Evolutionary conservation across 768 basidiomycete genomes (phyloP), one percentile per base, ranked within the genome.

Genomic region (Auriculariales sp.): DNA sequence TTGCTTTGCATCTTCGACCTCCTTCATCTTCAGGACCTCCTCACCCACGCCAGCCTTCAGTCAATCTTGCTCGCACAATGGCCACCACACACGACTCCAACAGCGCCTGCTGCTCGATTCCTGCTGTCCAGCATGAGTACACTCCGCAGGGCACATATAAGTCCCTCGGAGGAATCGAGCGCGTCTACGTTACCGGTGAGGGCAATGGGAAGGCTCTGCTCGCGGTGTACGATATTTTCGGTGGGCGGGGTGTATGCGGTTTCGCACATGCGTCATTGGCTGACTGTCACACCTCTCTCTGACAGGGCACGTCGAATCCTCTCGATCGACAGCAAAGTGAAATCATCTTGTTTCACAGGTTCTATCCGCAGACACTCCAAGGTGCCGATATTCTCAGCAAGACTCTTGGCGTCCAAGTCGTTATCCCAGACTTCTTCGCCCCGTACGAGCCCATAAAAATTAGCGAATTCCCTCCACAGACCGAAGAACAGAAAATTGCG

Each of bases 361-460:
- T 68, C 65, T 79, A 72, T 64, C 77, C 77, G 4, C 75, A 79
- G 61, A 79, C 78, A 3, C 73, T 75, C 57, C 75, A 81, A 59
- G 79, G 78, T 28, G 77, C 76, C 17, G 80, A 82, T 56, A 75
- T 80, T 48, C 66, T 82, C 49, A 75, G 77, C 0, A 63, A 67
- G 4, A 60, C 70, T 12, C 60, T 79, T 29, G 67, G 71, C 4
- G 73, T 73, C 17, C 72, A 68, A 24, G 75, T 83, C 31, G 71
- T 75, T 59, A 78, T 81, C 75, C 81, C 79, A 25, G 79, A 81
- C 60, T 77, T 81, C 57, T 79, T 81, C 61, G 72, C 76, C 55
- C 72, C 71, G 7, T 61, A 72, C 27, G 59, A 61, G 32, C 69
- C 79, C 2, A 78, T 72, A 57, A 68, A 74, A 2, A 48, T 62